Conservation (phyloP, 1,284 basidiomycete species). For the Sanghuangporus sanghuang region DNA sequence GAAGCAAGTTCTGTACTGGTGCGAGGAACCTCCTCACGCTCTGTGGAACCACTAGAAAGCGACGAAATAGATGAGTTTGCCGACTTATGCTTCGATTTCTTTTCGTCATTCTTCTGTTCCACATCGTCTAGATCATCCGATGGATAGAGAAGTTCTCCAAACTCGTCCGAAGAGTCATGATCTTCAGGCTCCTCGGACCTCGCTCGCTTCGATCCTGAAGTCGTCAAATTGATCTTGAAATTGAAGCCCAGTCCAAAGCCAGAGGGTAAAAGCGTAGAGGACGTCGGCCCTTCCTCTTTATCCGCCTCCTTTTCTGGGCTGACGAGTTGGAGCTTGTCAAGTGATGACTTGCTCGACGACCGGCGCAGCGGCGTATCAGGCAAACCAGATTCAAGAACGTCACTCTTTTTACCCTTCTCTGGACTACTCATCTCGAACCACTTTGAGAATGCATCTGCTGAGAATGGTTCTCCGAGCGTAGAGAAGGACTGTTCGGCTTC, state of each 20-base stretch:
- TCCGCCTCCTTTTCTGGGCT: neutral
- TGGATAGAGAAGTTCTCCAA: slow-evolving; percentile 6
- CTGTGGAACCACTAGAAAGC: neutral
- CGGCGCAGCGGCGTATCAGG: slow-evolving; percentile 16
- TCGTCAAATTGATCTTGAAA: slow-evolving; percentile 1
- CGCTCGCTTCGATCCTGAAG: neutral
- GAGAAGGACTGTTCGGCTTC: slow-evolving; percentile 13
- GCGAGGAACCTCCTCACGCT: neutral
- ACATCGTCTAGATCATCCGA: neutral
- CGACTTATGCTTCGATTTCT: neutral
- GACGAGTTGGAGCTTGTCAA: slow-evolving; percentile 1
- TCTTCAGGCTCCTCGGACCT: neutral
- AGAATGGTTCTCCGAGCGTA: slow-evolving; percentile 6
- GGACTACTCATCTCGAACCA: slow-evolving; percentile 15
- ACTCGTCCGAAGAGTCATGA: neutral
- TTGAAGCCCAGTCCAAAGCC: slow-evolving; percentile 12
- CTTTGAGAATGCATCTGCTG: slow-evolving; percentile 2
- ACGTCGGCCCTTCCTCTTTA: neutral
- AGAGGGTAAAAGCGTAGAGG: slow-evolving; percentile 3
- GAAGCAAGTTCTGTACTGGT: neutral
- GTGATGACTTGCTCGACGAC: neutral
- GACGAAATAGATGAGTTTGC: neutral
- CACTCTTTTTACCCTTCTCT: neutral
- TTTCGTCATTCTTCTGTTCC: neutral
- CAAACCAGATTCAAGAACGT: neutral